Evolutionary conservation across 2,329 filamentous ascomycete species (phyloP).

Genomic region (Ceratocystis cacaofunesta): DNA sequence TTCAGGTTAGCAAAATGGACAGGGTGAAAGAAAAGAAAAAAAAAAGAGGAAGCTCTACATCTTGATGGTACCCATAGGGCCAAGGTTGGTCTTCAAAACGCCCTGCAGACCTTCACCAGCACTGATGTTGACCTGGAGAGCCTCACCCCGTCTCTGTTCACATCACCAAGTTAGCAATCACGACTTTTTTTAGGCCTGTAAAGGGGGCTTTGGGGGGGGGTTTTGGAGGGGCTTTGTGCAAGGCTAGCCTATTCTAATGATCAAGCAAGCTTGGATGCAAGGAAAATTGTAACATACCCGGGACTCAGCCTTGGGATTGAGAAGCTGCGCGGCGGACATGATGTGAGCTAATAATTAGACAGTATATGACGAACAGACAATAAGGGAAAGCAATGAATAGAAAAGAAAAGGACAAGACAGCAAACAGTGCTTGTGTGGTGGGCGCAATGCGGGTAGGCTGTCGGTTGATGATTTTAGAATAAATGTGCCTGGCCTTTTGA

Average conservation of each 20-base stretch:
- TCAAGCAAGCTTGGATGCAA: conserved; percentile 1
- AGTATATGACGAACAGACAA: conserved; percentile 24
- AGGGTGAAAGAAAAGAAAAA: not conserved
- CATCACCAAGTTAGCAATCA: conserved; percentile 12
- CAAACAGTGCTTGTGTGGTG: not conserved
- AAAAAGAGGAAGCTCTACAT: conserved; percentile 44
- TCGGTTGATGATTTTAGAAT: conserved; percentile 11
- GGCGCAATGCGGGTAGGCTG: conserved; percentile 10
- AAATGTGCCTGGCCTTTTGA: conserved; percentile 7
- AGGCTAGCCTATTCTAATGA: conserved; percentile 5
- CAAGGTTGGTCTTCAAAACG: conserved; percentile 93
- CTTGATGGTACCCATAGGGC: conserved; percentile 87
- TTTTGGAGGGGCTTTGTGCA: not conserved
- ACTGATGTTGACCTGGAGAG: conserved; percentile 89
- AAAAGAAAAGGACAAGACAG: conserved; percentile 6
- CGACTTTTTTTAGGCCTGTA: not conserved
- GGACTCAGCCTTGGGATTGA: conserved; percentile 98
- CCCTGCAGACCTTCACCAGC: conserved; percentile 85
- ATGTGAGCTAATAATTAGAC: conserved; percentile 21
- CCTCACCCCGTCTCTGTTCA: conserved; percentile 79
- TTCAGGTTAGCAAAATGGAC: conserved; percentile 21
- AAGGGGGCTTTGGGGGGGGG: not conserved
- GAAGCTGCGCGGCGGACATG: conserved; percentile 95
- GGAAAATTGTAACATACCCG: conserved; percentile 47
- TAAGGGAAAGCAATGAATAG: conserved; percentile 21